Conservation (phyloP, 495 filamentous ascomycete species). For the Apiosordaria backusii region DNA sequence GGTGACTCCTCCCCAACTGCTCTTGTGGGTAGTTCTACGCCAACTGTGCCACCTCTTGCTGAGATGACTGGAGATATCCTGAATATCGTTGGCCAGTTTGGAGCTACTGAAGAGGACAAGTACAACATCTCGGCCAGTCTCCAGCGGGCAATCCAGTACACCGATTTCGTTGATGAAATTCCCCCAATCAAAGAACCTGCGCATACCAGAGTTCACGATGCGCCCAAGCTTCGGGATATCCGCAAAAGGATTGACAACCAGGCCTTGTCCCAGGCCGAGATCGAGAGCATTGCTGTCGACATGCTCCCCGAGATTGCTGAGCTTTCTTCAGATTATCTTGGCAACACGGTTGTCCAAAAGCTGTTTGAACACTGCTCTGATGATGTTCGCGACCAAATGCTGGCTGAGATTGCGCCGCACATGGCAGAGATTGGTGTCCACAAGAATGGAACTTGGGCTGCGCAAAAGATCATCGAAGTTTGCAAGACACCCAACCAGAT, state of each 20-base stretch:
- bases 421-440: conserved; percentile 95
- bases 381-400: conserved; percentile 83
- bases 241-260: conserved; percentile 96
- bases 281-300: conserved; percentile 82
- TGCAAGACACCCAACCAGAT: conserved; percentile 82
- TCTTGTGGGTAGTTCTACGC: conserved; percentile 47
- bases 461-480: conserved; percentile 98
- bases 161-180: conserved; percentile 74
- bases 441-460: conserved; percentile 99
- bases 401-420: conserved; percentile 81
- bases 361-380: conserved; percentile 96
- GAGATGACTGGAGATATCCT: conserved; percentile 80
- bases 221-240: conserved; percentile 91
- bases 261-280: conserved; percentile 75
- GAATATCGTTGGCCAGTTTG: conserved; percentile 84
- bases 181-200: conserved; percentile 84
- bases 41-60: conserved; percentile 64
- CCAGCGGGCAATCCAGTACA: conserved; percentile 69
- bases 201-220: conserved; percentile 88
- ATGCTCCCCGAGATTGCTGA: conserved; percentile 98
- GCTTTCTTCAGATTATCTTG: conserved; percentile 89
- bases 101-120: conserved; percentile 76
- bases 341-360: conserved; percentile 99
- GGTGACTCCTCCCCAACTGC: conserved; percentile 43
- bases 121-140: conserved; percentile 69